These are phyloP conservation scores for Cyclotella distinguenda DNA, from an alignment of 108 stramenopile species.

Conservation along the genomic window DNA sequence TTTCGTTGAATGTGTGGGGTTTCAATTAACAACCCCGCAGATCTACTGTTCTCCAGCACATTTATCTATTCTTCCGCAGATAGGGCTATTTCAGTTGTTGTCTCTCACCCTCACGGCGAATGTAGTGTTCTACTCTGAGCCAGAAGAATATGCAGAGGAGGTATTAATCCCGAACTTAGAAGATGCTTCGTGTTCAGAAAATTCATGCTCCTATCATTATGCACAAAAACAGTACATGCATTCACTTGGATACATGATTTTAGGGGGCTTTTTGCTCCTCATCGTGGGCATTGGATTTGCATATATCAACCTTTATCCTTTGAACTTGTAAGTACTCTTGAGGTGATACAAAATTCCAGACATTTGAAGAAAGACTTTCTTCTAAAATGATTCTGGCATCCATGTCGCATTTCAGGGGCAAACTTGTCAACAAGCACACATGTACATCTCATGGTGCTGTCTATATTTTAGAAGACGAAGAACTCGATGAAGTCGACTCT, in stretches of 20 bases:
- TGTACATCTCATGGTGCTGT: neutral
- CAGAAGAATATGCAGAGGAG: conserved; percentile 38
- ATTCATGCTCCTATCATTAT: conserved; percentile 39
- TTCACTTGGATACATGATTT: conserved; percentile 43
- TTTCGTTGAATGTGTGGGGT: conserved; percentile 50
- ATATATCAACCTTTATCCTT: conserved; percentile 38
- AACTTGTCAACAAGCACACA: neutral
- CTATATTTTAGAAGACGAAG: neutral
- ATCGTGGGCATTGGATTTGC: conserved; percentile 42
- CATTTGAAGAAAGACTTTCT: too few relatives aligned
- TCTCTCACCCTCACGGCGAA: conserved; percentile 29
- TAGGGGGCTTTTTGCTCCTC: conserved; percentile 43
- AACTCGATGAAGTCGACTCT: conserved; percentile 29
- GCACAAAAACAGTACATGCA: conserved; percentile 23
- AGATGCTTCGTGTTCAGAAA: conserved; percentile 37
- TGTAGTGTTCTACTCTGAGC: conserved; percentile 50
- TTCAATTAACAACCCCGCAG: conserved; percentile 5
- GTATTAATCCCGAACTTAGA: conserved; percentile 28
- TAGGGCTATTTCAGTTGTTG: conserved; percentile 51
- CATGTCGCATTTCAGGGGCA: neutral
- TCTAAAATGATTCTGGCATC: too few relatives aligned
- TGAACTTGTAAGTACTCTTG: too few relatives aligned
- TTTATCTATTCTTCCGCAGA: conserved; percentile 50
- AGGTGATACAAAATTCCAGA: too few relatives aligned
- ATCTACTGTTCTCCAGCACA: conserved; percentile 29